Base-by-base conservation (phyloP, 192 early-diverging fungal species). In the Dissophora globulifera region DNA sequence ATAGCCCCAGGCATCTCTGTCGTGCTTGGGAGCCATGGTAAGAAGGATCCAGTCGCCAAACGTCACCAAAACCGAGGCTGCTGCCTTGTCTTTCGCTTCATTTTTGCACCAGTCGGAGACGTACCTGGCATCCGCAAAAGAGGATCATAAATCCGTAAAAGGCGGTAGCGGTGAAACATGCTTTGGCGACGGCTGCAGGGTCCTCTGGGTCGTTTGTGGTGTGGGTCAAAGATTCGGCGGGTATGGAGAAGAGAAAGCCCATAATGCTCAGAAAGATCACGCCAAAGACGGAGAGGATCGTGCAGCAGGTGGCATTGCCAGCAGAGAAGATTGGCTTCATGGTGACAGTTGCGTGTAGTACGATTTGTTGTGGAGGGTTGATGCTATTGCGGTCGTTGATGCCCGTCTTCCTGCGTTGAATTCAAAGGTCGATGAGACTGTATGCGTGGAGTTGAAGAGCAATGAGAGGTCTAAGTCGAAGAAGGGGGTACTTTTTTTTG, bases 241-340 rank as follows among this genome's bases (percentile, higher is more conserved):
- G 67, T 12, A 81, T 47, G 22, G 79, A 74, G 58, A 83, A 85
- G 25, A 83, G 80, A 52, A 69, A 69, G 31, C 52, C 26, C 58
- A 67, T 64, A 47, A 67, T 78, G 48, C 81, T 81, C 58, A 84
- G 51, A 22, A 84, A 82, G 56, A 84, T 78, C 48, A 84, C 81
- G 26, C 83, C 83, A 69, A 69, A 82, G 53, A 84, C 62, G 16
- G 83, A 84, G 38, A 84, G 50, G 23, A 75, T 35, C 26, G 78
- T 79, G 61, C 83, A 84, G 58, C 83, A 84, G 29, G 67, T 71
- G 10, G 83, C 80, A 46, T 80, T 53, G 9, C 79, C 83, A 47
- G 72, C 69, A 35, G 81, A 78, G 35, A 84, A 75, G 65, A 84
- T 76, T 10, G 83, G 81, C 65, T 84, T 84, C 83, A 84, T 84